Evolutionary conservation across 352 stramenopile genomes (phyloP), one percentile per base, ranked within the genome.

Genomic region (Globisporangium irregulare): DNA sequence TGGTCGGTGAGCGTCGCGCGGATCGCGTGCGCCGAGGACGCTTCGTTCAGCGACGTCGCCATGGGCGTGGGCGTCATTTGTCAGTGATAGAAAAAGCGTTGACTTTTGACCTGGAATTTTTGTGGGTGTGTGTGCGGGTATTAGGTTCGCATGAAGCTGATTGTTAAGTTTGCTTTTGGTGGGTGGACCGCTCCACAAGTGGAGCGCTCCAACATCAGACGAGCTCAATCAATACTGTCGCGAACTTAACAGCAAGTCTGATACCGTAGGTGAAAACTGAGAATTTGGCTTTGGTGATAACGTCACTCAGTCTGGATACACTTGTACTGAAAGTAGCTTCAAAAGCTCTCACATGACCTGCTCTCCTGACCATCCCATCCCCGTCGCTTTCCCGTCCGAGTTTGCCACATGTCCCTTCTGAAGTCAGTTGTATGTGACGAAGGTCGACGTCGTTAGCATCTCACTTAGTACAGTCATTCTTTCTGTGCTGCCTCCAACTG

Each of bases 11-110:
- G 36, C 24, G 34, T 24, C 36, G 20, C 15, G 36, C 70, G 38
- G 18, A 22, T 46, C 38, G n/a, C 34, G 7, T 34, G 58, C 65
- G 68, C 18, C 0, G 73, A 18, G 14, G 57, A 20, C n/a, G 61
- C 27, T 25, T 43, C 54, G 25, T 65, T 72, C 12, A 72, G 73
- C 43, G 73, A 80, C 65, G 74, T 80, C 55, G 71, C 71, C 61
- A 80, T 77, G 58, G 74, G 62, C 24, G 43, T 58, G 25, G 58
- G 48, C 12, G 10, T 58, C 43, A 54, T 56, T 57, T 24, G 54
- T 51, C 6, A n/a, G 32, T 36, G 32, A 36, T 9, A 36, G 6
- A 15, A 43, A 46, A 43, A 43, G 38, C 38, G 38, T 46, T 46
- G 38, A 46, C 12, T 46, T 46, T 46, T 46, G 12, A 46, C 38